Base-by-base conservation (phyloP, 148 eudicot species). In the Silene uniflora region DNA sequence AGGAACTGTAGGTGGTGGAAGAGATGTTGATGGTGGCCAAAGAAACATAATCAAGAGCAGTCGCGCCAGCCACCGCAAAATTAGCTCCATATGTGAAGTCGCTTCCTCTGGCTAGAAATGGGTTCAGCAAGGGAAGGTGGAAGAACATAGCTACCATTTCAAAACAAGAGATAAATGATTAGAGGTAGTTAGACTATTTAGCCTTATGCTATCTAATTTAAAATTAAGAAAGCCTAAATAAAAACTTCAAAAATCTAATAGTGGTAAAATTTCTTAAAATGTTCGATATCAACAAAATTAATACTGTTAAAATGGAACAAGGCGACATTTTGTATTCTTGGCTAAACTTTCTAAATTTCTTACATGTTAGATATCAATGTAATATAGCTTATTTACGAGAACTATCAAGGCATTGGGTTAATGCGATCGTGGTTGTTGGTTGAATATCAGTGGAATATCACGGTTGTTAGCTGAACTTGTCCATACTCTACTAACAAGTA, bases 11-110 rank as follows among this genome's bases (percentile, higher is more conserved):
- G 22, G 23, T 8, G 10, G 61, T 35, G 44, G 69, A n/a, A 6
- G 23, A n/a, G 42, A 73, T 21, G 1, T 67, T 55, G 16, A 66
- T 24, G 11, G 74, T 58, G n/a, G 29, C 76, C 56, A 82, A 67
- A 10, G 69, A 19, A 29, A 56, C 18, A 39, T 76, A 54, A 22
- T 77, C 79, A 11, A 76, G 76, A 27, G 86, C 88, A 0, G 83
- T 76, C 8, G 81, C 71, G 11, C 86, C 86, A 5, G 79, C 80
- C 1, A 83, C 83, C 8, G 86, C 86, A 22, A 86, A 81, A 72
- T 86, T 86, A 18, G 64, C 87, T 47, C 89, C 89, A 39, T 81
- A 54, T 29, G 13, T 75, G 49, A 86, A 86, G 74, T 80, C 59
- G 32, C 83, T 83, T 19, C 79, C 78, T 27, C 23, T 74, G 13